Evolutionary conservation across 768 basidiomycete species (phyloP).

Genomic region (Mycena maculata): DNA sequence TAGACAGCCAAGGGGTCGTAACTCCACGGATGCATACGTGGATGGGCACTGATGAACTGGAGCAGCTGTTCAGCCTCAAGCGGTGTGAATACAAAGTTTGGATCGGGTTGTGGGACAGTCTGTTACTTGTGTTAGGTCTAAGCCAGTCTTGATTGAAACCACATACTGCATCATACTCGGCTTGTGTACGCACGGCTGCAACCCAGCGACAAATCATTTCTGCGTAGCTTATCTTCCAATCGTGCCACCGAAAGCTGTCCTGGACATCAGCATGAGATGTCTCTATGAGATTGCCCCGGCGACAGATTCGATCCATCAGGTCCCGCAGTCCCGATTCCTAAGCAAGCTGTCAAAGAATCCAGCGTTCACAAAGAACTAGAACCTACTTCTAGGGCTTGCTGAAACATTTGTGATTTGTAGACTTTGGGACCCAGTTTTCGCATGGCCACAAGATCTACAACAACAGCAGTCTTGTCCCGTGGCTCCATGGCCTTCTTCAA

Average conservation of each 20-base stretch:
- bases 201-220: constrained; percentile 1
- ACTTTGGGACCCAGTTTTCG: no score
- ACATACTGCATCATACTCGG: neutral
- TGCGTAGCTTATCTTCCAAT: constrained; percentile 5
- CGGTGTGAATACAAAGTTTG: neutral
- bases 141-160: neutral
- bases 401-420: neutral
- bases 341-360: no score
- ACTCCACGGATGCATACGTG: neutral
- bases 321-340: neutral
- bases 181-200: neutral
- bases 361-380: no score
- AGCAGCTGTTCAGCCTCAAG: neutral
- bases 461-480: no score
- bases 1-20: constrained; percentile 4
- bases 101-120: neutral
- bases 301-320: neutral
- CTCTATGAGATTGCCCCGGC: neutral
- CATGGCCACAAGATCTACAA: no score
- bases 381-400: neutral
- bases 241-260: neutral
- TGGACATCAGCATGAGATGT: neutral
- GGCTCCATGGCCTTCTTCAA: no score
- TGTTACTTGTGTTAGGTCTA: neutral
- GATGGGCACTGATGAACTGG: neutral